These are phyloP conservation scores for Kuraishia ogatae DNA, from an alignment of 805 yeast species.

Conservation along the genomic window DNA sequence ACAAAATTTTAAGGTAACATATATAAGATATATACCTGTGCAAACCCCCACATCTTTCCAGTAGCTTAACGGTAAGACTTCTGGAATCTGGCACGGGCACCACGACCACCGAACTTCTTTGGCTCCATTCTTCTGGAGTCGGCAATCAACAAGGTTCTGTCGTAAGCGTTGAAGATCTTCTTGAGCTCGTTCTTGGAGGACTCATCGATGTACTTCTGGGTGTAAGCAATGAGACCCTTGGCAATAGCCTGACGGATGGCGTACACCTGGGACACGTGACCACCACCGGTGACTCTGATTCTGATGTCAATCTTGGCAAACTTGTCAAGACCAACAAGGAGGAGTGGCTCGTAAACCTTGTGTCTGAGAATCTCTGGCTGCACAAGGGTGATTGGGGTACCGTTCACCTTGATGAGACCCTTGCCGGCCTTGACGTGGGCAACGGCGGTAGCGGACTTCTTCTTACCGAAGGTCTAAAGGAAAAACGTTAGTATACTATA, in stretches of 20 bases:
- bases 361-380: conserved; percentile 98
- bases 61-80: conserved; percentile 96
- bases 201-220: conserved; percentile 99
- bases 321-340: conserved; percentile 97
- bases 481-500: conserved; percentile 12
- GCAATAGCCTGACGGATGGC: conserved; percentile 99
- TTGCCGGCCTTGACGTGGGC: conserved; percentile 99
- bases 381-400: conserved; percentile 98
- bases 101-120: conserved; percentile 99
- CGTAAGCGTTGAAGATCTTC: conserved; percentile 95
- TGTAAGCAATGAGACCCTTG: conserved; percentile 98
- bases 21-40: background rate
- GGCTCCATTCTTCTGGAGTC: conserved; percentile 99
- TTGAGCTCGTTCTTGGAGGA: conserved; percentile 99
- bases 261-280: conserved; percentile 99
- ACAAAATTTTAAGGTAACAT: background rate
- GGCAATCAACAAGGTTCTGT: conserved; percentile 98
- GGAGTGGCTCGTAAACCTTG: conserved; percentile 99
- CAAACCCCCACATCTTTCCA: background rate
- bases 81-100: conserved; percentile 99
- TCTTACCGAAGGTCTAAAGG: conserved; percentile 94
- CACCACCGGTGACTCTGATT: conserved; percentile 99
- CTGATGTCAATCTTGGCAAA: conserved; percentile 98
- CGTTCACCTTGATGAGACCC: conserved; percentile 99
- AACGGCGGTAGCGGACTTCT: conserved; percentile 99